Evolutionary conservation across 2,329 filamentous ascomycete species (phyloP), one percentile per base, ranked within the genome.

Genomic region (Furcasterigmium sp.): DNA sequence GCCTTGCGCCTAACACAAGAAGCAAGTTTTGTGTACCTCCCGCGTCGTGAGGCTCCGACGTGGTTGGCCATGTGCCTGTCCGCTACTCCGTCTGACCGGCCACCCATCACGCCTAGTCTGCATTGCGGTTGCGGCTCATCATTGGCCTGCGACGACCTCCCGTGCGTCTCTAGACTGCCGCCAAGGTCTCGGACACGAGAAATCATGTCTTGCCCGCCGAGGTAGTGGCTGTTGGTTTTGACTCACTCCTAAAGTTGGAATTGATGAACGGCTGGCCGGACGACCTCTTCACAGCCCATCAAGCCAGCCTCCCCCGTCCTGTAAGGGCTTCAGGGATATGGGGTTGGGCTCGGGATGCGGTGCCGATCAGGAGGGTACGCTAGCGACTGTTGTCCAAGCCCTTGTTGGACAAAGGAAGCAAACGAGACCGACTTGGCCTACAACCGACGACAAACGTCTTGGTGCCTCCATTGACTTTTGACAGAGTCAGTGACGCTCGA

Each of bases 61-160:
- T 46, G 46, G 42, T 43, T 50, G 47, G 43, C 44, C 43, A 43
- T 43, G 40, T 49, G 43, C 41, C 47, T 46, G 42, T 47, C 32
- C 39, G 32, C 15, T 35, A 45, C 39, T 32, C 47, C 42, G 39
- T 14, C 23, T 32, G 34, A 38, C 38, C 32, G 23, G 23, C 23
- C 23, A 26, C 23, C 23, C 23, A 26, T 26, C 23, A 26, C 7
- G 23, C 23, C 23, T 26, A 26, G 41, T 28, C 47, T 36, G 36
- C 45, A 47, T 18, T 7, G 8, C 11, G 21, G 37, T 15, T 37
- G 35, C 39, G 19, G 32, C 9, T 32, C 18, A 34, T 30, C 9
- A 46, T 48, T 46, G 41, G 41, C 14, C 36, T 39, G 18, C 39
- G 32, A 15, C 10, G 15, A 17, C 32, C 17, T 35, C 32, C n/a